Conservation (phyloP, 768 basidiomycete species). For the Mycena capillaripes region DNA sequence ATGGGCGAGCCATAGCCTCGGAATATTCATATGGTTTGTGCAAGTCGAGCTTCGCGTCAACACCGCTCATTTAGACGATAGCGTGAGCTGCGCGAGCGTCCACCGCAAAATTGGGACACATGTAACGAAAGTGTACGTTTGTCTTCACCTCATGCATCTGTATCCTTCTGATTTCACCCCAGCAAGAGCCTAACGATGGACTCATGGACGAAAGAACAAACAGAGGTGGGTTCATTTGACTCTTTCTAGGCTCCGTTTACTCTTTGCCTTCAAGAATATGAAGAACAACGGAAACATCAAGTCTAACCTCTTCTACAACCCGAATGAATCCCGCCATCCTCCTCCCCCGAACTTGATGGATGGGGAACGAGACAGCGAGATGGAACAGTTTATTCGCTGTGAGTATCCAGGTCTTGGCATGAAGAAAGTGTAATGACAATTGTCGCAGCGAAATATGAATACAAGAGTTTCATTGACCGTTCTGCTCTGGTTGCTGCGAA, state of each 20-base stretch:
- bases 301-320: constrained; percentile 86
- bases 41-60: background rate
- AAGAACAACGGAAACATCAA: constrained; percentile 84
- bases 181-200: constrained; percentile 95
- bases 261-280: constrained; percentile 70
- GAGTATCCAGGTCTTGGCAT: constrained; percentile 45
- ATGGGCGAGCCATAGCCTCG: constrained; percentile 92
- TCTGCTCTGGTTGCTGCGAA: constrained; percentile 62
- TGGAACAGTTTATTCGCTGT: constrained; percentile 93
- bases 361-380: constrained; percentile 86
- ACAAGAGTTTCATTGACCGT: constrained; percentile 73
- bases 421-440: constrained; percentile 9
- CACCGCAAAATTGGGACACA: constrained; percentile 97
- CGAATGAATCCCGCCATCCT: constrained; percentile 85
- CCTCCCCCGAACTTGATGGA: constrained; percentile 87
- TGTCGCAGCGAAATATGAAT: constrained; percentile 81
- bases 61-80: constrained; percentile 46
- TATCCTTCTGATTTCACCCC: constrained; percentile 18
- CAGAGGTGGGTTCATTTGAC: constrained; percentile 70
- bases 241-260: constrained; percentile 24
- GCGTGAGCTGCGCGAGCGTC: constrained; percentile 89
- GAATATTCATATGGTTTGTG: constrained; percentile 86
- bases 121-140: constrained; percentile 89
- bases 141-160: background rate
- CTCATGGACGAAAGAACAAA: constrained; percentile 89